Evolutionary conservation across 2,329 filamentous ascomycete species (phyloP).

Genomic region (Hymenoscyphus fraxineus): DNA sequence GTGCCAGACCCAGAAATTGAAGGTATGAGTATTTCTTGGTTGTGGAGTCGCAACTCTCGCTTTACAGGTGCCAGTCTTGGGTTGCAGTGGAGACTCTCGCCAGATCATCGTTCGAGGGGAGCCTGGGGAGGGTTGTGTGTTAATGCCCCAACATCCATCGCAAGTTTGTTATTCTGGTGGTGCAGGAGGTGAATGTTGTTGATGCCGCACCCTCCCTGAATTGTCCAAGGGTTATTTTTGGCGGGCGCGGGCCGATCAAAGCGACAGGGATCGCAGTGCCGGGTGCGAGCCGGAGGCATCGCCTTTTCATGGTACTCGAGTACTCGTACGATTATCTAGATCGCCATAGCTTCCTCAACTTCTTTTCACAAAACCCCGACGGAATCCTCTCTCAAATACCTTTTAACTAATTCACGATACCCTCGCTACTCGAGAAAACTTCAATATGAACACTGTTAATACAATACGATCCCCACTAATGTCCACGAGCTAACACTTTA

Average conservation of each 20-base stretch:
- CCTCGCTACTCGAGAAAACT: background rate
- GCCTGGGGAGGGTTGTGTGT: background rate
- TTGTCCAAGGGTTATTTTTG: slow-evolving; percentile 11
- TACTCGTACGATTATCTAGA: background rate
- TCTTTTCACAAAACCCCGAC: background rate
- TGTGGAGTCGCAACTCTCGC: slow-evolving; percentile 4
- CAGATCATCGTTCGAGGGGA: slow-evolving; percentile 4
- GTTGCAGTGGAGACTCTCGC: background rate
- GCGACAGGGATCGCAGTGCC: background rate
- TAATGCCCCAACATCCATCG: background rate
- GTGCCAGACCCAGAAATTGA: background rate
- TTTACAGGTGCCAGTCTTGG: background rate
- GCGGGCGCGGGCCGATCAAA: slow-evolving; percentile 4
- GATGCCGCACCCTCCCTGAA: background rate
- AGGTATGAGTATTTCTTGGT: background rate
- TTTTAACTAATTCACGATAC: background rate
- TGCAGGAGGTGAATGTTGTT: slow-evolving; percentile 6
- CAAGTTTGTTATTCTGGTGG: slow-evolving; percentile 1
- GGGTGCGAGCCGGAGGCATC: background rate
- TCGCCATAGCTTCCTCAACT: background rate
- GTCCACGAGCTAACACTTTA: slow-evolving; percentile 17
- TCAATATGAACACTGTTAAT: slow-evolving; percentile 51
- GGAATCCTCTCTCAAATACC: background rate
- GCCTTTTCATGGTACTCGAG: no score
- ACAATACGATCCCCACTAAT: slow-evolving; percentile 22